Base-by-base conservation (phyloP, 2,329 filamentous ascomycete species). In the Eurotiales sp. region DNA sequence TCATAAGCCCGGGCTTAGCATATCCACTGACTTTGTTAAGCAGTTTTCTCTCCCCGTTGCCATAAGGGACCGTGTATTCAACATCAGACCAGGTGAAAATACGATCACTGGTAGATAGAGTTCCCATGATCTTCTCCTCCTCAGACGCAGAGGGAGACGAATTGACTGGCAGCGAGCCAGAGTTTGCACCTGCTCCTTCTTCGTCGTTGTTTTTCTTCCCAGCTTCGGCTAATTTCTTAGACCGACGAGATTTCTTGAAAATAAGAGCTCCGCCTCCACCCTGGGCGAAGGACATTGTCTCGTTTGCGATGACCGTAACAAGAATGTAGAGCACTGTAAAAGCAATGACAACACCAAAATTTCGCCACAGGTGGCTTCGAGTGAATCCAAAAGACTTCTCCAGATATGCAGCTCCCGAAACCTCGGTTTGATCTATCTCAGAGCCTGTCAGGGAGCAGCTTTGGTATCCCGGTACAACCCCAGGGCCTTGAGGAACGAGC, bases 1-100 rank as follows among this genome's bases (percentile, higher is more conserved):
- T 83, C 80, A 95, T 84, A 15, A 86, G 71, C 15, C 89, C 88
- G 1, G 89, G 89, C 61, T 90, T 90, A 1, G 84, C 88, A 58
- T 88, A 92, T 1, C 89, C 89, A 52, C 77, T 85, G 53, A 93
- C 81, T 4, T 83, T 77, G 61, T 88, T 85, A 43, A 89, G 72
- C 1, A 88, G 73, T 63, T 82, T 79, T 32, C 80, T 77, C 46
- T 82, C 72, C 50, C 77, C 77, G 41, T 82, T 82, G 37, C 82
- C 75, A 55, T 85, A 86, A 0, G 85, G 85, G 1, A 92, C 86
- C 0, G 82, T 87, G 63, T 90, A 92, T 43, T 85, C 76, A 22
- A 89, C 76, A 58, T 89, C 74, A 34, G 78, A 75, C 83, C 85
- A 90, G 3, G 86, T 89, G 65, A 89, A 89, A 51, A 86, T 75